Evolutionary conservation across 1,284 basidiomycete species (phyloP).

Genomic region (Cutaneotrichosporon curvatum): DNA sequence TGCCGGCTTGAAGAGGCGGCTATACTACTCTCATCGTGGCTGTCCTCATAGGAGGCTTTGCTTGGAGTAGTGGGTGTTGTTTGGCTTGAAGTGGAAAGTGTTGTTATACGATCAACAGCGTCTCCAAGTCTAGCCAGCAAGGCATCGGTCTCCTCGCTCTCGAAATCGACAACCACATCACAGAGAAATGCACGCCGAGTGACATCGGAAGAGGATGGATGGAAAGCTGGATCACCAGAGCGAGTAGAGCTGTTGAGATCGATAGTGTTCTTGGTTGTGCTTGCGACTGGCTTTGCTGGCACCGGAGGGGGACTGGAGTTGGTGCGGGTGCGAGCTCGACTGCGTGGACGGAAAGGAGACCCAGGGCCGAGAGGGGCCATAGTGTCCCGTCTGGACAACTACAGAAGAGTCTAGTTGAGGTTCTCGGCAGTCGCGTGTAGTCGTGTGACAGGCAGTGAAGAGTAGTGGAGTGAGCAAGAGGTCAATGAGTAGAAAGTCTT

Average conservation of each 20-base stretch:
- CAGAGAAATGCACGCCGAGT: conserved; percentile 38
- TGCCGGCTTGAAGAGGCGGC: conserved; percentile 18
- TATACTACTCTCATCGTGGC: conserved; percentile 4
- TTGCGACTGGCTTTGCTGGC: conserved; percentile 6
- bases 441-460: background rate
- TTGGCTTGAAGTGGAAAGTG: conserved; percentile 18
- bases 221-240: conserved; percentile 27
- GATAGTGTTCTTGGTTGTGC: conserved; percentile 19
- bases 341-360: conserved; percentile 16
- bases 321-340: conserved; percentile 4
- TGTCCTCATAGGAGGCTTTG: conserved; percentile 10
- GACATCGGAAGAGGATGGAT: conserved; percentile 17
- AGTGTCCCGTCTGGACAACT: background rate
- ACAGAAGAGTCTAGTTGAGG: background rate
- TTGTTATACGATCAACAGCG: conserved; percentile 28
- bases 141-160: conserved; percentile 33
- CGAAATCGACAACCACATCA: conserved; percentile 38
- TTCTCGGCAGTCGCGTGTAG: too few species aligned
- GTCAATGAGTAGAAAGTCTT: background rate
- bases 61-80: conserved; percentile 12
- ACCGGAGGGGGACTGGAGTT: conserved; percentile 9
- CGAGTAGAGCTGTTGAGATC: conserved; percentile 39
- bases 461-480: background rate
- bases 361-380: conserved; percentile 14
- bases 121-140: conserved; percentile 35